Percentiles rank a stretch among this genome's conserved stretches.
Conservation (phyloP, 1,139 yeast genomes). For the Taphrina flavorubra region DNA sequence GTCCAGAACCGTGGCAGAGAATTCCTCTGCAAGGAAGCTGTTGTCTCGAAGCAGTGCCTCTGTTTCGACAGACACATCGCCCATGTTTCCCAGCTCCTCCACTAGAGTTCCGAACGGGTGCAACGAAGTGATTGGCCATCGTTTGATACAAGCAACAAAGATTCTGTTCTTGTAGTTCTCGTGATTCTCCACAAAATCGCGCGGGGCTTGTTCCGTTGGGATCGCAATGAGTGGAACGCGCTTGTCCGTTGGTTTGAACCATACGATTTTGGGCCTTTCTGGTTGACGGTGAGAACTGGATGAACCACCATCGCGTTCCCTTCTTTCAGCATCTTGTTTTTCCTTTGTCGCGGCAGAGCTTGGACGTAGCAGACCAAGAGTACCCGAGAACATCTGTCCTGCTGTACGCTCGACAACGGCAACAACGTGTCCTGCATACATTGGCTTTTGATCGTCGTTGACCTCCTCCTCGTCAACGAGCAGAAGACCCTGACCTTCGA, state of each 20-base stretch:
- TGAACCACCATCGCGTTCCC: slow-evolving; percentile 56
- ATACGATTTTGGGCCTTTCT: slow-evolving; percentile 86
- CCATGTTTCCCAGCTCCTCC: slow-evolving; percentile 81
- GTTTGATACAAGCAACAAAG: slow-evolving; percentile 91
- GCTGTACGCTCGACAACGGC: slow-evolving; percentile 98
- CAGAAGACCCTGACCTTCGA: slow-evolving; percentile 91
- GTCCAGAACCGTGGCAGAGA: slow-evolving; percentile 59
- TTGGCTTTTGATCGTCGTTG: slow-evolving; percentile 88
- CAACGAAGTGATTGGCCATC: slow-evolving; percentile 98
- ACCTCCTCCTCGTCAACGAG: slow-evolving; percentile 95
- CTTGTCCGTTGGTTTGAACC: slow-evolving; percentile 98
- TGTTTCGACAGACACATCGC: slow-evolving; percentile 77
- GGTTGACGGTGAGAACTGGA: slow-evolving; percentile 48
- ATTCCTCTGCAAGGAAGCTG: slow-evolving; percentile 87
- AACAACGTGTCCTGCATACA: slow-evolving; percentile 97
- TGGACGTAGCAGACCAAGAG: slow-evolving; percentile 89
- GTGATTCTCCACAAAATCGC: slow-evolving; percentile 90
- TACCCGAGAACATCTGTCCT: slow-evolving; percentile 89
- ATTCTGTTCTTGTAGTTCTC: slow-evolving; percentile 79
- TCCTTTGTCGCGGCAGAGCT: slow-evolving; percentile 93
- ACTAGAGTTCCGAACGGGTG: slow-evolving; percentile 97
- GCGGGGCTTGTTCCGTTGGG: slow-evolving; percentile 97
- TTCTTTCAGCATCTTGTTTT: slow-evolving; percentile 63
- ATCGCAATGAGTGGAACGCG: slow-evolving; percentile 97
- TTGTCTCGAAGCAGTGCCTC: slow-evolving; percentile 91